Evolutionary conservation across 371 early-diverging fungal genomes (phyloP), one percentile per base, ranked within the genome.

Genomic region (Zopfochytrium polystomum): DNA sequence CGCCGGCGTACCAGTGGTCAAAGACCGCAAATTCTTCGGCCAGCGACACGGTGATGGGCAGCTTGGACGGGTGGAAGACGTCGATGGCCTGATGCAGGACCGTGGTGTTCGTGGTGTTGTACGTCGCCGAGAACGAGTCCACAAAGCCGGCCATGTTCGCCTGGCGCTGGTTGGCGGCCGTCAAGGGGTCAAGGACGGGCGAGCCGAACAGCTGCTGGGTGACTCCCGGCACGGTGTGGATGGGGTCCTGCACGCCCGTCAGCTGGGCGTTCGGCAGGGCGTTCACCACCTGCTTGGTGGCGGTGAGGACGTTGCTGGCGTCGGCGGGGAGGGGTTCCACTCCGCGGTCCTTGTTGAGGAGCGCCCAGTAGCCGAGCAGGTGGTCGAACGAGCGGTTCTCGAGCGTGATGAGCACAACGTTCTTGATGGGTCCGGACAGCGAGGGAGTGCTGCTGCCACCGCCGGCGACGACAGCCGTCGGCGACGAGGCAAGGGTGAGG

Each of bases 11-110:
- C 73, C 73, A 73, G 31, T 59, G 46, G 32, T 73, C 70, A 49
- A 73, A 50, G 22, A 73, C 56, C 7, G 57, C 55, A 48, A 46
- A 73, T n/a, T 73, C 63, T 32, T 54, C 45, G 2, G 73, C 73
- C 11, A 73, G 57, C 2, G 64, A 26, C 34, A 27, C 23, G 22
- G 52, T 58, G 29, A 73, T 59, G 34, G 73, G 73, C 2, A 68
- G 13, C 7, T 56, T 58, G 4, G 20, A 33, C 1, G 66, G 67
- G 38, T 57, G 44, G 53, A 35, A 61, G 3, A 35, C 57, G 26
- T 33, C 59, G 52, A 65, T 38, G 42, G 34, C 56, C 18, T 53
- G 27, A 4, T 4, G 30, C 3, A 58, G 3, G n/a, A 42, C 22
- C 20, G 13, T 2, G 35, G 27, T 32, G n/a, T 52, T 25, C 1